Percentiles rank a stretch among this genome's conserved stretches.
phyloP scores from a whole-genome alignment of 176 grass and related monocot genomes.

The Oryza australiensis region DNA sequence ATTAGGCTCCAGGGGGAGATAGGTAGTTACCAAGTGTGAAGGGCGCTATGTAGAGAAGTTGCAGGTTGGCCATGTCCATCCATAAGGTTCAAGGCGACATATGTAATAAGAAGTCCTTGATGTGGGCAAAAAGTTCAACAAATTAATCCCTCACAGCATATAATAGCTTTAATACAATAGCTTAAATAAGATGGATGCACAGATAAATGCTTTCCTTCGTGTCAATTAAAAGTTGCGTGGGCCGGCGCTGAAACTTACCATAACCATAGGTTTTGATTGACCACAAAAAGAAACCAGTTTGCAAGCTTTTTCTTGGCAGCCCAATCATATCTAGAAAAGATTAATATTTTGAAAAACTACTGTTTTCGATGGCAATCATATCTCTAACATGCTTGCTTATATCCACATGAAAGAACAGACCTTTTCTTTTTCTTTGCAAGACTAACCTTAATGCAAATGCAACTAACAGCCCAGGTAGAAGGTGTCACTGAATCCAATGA shows the following conservation, averaged over 20 bases:
- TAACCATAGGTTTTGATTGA: slow-evolving; percentile 84
- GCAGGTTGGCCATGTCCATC: slow-evolving; percentile 93
- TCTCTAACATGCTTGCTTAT: neutral
- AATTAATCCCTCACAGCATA: neutral
- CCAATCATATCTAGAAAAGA: slow-evolving; percentile 72
- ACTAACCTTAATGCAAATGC: slow-evolving; percentile 81
- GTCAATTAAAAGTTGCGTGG: neutral
- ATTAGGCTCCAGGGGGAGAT: slow-evolving; percentile 20
- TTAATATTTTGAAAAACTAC: slow-evolving; percentile 6
- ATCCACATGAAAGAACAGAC: neutral
- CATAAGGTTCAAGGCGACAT: slow-evolving; percentile 95
- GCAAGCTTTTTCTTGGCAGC: slow-evolving; percentile 81
- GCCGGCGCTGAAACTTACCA: slow-evolving; percentile 50
- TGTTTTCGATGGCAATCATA: too few species aligned
- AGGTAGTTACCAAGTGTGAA: slow-evolving; percentile 80
- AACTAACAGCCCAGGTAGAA: slow-evolving; percentile 87
- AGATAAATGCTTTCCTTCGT: neutral
- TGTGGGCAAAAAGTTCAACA: neutral
- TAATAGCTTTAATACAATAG: neutral
- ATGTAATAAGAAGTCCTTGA: slow-evolving; percentile 92
- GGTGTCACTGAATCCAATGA: slow-evolving; percentile 95
- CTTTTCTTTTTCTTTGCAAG: neutral
- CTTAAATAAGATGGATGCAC: neutral
- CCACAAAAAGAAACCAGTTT: slow-evolving; percentile 90
- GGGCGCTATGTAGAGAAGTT: slow-evolving; percentile 92